Evolutionary conservation across 768 basidiomycete genomes (phyloP), one percentile per base, ranked within the genome.

Genomic region (Calocera cornea): DNA sequence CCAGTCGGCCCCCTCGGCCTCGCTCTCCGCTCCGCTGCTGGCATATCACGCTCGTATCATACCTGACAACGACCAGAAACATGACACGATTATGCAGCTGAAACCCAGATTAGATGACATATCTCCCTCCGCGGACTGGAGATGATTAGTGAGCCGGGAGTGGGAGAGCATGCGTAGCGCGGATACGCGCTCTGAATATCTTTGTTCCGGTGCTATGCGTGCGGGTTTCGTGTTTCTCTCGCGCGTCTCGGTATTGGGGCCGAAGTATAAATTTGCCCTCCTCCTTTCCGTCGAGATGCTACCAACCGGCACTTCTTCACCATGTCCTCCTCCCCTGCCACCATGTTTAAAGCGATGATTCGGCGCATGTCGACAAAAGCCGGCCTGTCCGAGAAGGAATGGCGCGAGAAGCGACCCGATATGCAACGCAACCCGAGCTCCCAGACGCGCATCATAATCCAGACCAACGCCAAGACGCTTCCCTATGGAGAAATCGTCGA

Each of bases 101-200:
- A 47, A 47, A 8, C 7, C 16, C 19, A 8, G 44, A 47, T 47
- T 19, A 47, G 44, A 47, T 47, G 44, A 47, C 44, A 47, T 47
- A 60, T 33, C 54, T 60, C 54, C 31, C 27, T 60, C 54, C 54
- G 54, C 54, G 54, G 54, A 60, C 27, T 60, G 54, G 54, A 5
- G 24, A 11, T 60, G 54, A 60, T 60, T 60, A 60, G 54, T 60
- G 44, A 60, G 11, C 54, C 16, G 22, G 31, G 44, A 17, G 24
- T 19, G 44, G 7, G 8, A 47, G 44, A 5, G 44, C 19, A 47
- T 47, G 44, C 44, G 44, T 47, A 29, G 54, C 54, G 31, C 31
- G 54, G 54, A 60, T 60, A 60, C 54, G 54, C 54, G 54, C 16
- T 12, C 31, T 60, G 54, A 60, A 60, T 10, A 60, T 16, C 22